Percentiles rank a stretch among this genome's conserved stretches.
phyloP scores from a whole-genome alignment of 495 filamentous ascomycete species.

The Echria macrotheca region DNA sequence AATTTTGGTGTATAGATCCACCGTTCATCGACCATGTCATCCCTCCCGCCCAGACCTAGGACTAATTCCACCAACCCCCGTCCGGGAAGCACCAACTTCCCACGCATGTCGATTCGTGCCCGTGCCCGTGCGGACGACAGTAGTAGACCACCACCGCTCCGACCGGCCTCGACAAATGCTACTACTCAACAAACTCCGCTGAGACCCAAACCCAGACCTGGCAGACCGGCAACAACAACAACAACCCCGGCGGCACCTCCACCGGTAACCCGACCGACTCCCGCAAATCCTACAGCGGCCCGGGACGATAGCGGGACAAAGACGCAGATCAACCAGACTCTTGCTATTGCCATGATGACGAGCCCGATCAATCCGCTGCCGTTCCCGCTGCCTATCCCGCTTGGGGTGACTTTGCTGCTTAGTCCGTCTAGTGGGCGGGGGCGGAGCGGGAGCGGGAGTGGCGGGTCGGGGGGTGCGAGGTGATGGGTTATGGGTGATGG shows the following conservation, averaged over 20 bases:
- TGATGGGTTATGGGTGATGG: neutral
- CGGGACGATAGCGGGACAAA: conserved; percentile 18
- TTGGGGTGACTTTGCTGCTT: conserved; percentile 22
- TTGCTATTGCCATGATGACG: conserved; percentile 23
- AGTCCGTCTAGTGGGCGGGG: neutral
- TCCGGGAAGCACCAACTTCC: conserved; percentile 18
- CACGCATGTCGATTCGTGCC: conserved; percentile 9
- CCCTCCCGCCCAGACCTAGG: conserved; percentile 7
- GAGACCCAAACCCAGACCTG: neutral
- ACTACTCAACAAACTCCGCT: neutral
- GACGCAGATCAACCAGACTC: conserved; percentile 23
- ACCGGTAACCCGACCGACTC: neutral
- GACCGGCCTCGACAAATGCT: neutral
- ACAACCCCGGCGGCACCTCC: neutral
- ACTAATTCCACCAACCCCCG: conserved; percentile 23
- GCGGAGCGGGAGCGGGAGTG: neutral
- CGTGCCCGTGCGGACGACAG: neutral
- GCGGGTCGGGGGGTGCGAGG: neutral
- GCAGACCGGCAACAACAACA: too few species aligned
- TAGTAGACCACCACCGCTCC: too few species aligned
- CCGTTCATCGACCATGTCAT: conserved; percentile 15
- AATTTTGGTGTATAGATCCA: neutral
- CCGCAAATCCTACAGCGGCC: neutral
- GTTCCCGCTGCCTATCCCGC: conserved; percentile 20
- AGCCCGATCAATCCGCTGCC: conserved; percentile 21